phyloP scores from a whole-genome alignment of 73 alveolate species.

The Stentor coeruleus region DNA sequence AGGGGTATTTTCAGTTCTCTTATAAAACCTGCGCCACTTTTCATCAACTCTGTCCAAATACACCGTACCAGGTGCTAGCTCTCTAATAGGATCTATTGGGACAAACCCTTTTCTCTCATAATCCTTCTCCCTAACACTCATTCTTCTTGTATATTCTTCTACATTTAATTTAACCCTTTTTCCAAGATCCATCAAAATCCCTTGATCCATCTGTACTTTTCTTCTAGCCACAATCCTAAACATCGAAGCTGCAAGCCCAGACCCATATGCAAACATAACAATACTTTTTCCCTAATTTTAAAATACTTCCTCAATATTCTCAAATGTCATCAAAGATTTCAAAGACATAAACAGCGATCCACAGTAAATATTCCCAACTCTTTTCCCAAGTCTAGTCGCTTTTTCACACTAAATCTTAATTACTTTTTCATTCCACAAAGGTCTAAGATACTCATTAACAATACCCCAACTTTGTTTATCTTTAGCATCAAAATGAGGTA shows the following conservation, averaged over 20 bases:
- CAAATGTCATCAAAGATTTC: constrained; percentile 54
- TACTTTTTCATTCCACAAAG: constrained; percentile 71
- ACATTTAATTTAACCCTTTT: constrained; percentile 68
- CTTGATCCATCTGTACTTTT: constrained; percentile 37
- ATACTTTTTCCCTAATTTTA: constrained; percentile 58
- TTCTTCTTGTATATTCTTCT: constrained; percentile 66
- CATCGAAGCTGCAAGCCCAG: constrained; percentile 97
- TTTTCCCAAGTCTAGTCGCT: constrained; percentile 56
- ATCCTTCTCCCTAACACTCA: constrained; percentile 69
- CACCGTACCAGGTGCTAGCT: constrained; percentile 76
- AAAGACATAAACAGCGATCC: constrained; percentile 87
- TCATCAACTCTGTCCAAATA: constrained; percentile 83
- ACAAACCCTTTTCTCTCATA: constrained; percentile 59
- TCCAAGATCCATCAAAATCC: constrained; percentile 54
- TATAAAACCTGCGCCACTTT: constrained; percentile 68
- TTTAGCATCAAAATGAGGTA: constrained; percentile 42
- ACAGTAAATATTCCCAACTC: constrained; percentile 94
- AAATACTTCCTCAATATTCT: constrained; percentile 22
- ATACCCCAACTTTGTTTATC: constrained; percentile 28
- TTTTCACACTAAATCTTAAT: constrained; percentile 60
- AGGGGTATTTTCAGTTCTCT: not conserved
- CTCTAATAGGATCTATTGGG: constrained; percentile 64
- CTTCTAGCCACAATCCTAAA: constrained; percentile 34
- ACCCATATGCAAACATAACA: constrained; percentile 94
- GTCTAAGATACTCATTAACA: constrained; percentile 37